These are phyloP conservation scores for Vanrija humicola DNA, from an alignment of 1,284 basidiomycete species.

Conservation along the genomic window DNA sequence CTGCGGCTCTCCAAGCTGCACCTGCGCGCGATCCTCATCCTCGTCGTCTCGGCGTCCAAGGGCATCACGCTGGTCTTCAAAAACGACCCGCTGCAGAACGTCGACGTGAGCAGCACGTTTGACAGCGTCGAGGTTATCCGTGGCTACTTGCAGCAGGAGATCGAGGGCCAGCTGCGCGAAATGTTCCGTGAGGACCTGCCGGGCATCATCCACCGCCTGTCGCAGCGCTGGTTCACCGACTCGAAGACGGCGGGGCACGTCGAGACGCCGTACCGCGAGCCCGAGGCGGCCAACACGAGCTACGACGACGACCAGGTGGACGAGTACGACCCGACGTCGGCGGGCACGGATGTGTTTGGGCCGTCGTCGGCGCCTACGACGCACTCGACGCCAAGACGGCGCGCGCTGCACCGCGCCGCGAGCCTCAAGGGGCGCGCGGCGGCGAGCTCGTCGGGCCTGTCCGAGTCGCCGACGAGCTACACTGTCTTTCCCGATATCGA, in stretches of 20 bases:
- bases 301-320: constrained; percentile 57
- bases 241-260: constrained; percentile 43
- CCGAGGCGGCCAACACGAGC: constrained; percentile 35
- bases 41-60: constrained; percentile 94
- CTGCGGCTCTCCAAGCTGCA: constrained; percentile 92
- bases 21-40: constrained; percentile 91
- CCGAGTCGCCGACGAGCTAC: constrained; percentile 46
- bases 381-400: neutral
- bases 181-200: constrained; percentile 98
- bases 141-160: constrained; percentile 93
- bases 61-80: constrained; percentile 99
- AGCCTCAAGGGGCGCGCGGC: constrained; percentile 4
- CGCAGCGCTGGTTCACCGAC: constrained; percentile 74
- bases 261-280: constrained; percentile 45
- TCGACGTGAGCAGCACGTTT: constrained; percentile 96
- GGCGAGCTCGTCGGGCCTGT: constrained; percentile 24
- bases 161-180: constrained; percentile 92
- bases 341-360: constrained; percentile 40
- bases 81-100: constrained; percentile 96
- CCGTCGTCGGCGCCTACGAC: constrained; percentile 1
- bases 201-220: constrained; percentile 91
- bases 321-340: constrained; percentile 40
- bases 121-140: constrained; percentile 97
- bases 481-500: constrained; percentile 75
- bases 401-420: neutral